These are phyloP conservation scores for Glebionis coronaria DNA, from an alignment of 129 eudicot genomes.

Conservation along the genomic window DNA sequence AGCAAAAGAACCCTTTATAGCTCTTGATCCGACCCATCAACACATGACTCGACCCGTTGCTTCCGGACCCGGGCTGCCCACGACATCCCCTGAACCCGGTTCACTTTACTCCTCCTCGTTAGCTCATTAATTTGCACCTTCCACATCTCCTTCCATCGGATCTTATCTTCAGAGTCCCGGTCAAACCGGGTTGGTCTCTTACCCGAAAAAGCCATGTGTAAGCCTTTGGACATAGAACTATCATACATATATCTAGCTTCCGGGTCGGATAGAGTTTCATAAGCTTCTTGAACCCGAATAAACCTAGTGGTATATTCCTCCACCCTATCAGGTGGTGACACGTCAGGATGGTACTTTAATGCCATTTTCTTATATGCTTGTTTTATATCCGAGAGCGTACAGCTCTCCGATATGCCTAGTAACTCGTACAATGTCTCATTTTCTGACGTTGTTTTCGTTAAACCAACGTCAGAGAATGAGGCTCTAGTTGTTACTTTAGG, in stretches of 20 bases:
- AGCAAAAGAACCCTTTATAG: background rate
- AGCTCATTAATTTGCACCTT: constrained; percentile 42
- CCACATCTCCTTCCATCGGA: constrained; percentile 50
- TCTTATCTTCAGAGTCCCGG: constrained; percentile 31
- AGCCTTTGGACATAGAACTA: constrained; percentile 30
- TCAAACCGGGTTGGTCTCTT: constrained; percentile 23
- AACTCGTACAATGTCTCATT: constrained; percentile 44
- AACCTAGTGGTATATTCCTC: constrained; percentile 45
- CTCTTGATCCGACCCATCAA: constrained; percentile 14
- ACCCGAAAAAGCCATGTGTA: constrained; percentile 28
- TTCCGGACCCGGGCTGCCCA: constrained; percentile 53
- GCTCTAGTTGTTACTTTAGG: constrained; percentile 15
- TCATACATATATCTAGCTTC: constrained; percentile 41
- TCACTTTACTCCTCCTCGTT: constrained; percentile 27
- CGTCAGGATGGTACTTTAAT: constrained; percentile 39
- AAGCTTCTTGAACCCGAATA: constrained; percentile 55
- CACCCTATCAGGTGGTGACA: constrained; percentile 46
- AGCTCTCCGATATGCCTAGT: constrained; percentile 44
- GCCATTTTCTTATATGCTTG: constrained; percentile 56
- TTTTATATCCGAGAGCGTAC: constrained; percentile 42
- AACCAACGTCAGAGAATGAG: constrained; percentile 13
- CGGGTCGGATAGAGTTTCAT: constrained; percentile 58
- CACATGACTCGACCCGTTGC: constrained; percentile 15
- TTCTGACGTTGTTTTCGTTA: background rate
- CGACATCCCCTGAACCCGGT: constrained; percentile 16